Base-by-base conservation (phyloP, 306 rosid species). In the Vachellia collinsii region DNA sequence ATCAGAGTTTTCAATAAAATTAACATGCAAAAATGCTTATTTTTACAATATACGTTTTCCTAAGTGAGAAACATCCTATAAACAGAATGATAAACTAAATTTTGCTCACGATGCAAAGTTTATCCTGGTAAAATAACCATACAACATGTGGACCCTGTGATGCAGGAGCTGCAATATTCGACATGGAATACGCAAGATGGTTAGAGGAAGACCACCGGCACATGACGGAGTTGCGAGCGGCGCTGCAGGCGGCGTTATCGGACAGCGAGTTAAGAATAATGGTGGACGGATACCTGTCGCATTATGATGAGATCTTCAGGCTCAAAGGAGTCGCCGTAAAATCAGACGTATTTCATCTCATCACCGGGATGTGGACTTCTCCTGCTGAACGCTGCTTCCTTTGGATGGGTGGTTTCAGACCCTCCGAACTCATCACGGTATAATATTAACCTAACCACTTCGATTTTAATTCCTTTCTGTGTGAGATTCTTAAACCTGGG, bases 171-270 rank as follows among this genome's bases (percentile, higher is more conserved):
- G 97, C 99, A 74, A 90, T 94, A 39, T 93, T 95, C 87, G 98
- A 95, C 83, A 90, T 95, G 96, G 98, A 95, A 75, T 95, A 95
- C 72, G 93, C 84, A 46, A 89, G 96, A 50, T 95, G 99, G 99
- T 77, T 95, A 43, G 99, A 95, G 68, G 97, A 95, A 19, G 99
- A 95, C 70, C 92, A 90, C 70, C 91, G 93, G 43, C 92, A 84
- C 74, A 84, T 90, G 89, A 82, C 83, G 19, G 99, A 95, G 87
- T 88, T 95, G 7, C 75, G 96, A 39, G 44, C 88, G 0, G 97
- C 89, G 62, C 39, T 95, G 8, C 90, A 91, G 29, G 95, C 89
- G 7, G 82, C 88, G 22, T 54, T 95, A 47, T 74, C 92, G 3
- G 99, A 95, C n/a, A 51, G 80, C 7, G 95, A 93, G 39, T 87